Evolutionary conservation across 306 rosid genomes (phyloP).

Genomic region (Ormosia emarginata): DNA sequence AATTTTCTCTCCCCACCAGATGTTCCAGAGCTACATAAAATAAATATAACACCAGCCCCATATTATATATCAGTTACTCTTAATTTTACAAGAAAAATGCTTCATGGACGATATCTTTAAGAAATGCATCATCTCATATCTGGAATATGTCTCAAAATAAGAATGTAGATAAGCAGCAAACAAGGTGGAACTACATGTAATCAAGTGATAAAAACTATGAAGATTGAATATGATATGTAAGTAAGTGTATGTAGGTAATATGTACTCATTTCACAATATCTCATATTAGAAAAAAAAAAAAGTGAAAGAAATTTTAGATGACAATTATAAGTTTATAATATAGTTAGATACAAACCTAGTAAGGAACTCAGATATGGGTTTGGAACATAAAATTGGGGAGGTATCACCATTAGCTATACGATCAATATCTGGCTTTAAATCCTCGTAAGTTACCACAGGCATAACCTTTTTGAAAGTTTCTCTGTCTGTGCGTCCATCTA

Average conservation of each 20-base stretch:
- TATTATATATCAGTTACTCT: neutral
- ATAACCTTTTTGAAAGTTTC: conserved; percentile 47
- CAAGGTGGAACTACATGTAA: no score
- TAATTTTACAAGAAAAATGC: neutral
- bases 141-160: neutral
- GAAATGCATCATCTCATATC: neutral
- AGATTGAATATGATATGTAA: no score
- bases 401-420: conserved; percentile 62
- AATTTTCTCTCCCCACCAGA: conserved; percentile 66
- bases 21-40: conserved; percentile 50
- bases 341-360: conserved; percentile 41
- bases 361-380: conserved; percentile 63
- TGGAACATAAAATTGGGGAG: conserved; percentile 51
- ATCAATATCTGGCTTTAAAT: conserved; percentile 50
- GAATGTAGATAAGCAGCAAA: no score
- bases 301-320: neutral
- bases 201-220: no score
- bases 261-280: no score
- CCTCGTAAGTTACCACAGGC: conserved; percentile 57
- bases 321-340: neutral
- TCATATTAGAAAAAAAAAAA: no score
- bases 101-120: no score
- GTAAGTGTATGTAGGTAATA: no score
- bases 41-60: neutral
- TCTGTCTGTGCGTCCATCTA: conserved; percentile 30